These are phyloP conservation scores for Colletotrichum eremochloae DNA, from an alignment of 2,329 filamentous ascomycete species.

Conservation along the genomic window DNA sequence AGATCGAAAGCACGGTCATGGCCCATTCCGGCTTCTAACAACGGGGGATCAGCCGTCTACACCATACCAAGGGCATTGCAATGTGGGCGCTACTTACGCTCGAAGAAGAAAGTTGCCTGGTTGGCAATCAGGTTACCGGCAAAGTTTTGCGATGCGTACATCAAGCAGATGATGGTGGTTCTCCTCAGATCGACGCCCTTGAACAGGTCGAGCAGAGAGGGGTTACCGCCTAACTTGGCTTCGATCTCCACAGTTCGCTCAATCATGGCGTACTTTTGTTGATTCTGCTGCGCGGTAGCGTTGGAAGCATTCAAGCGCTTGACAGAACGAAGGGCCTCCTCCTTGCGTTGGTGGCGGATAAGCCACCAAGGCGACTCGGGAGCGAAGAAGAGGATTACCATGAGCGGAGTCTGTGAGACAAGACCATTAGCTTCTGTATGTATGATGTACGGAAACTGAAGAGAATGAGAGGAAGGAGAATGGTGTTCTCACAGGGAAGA, in stretches of 20 bases:
- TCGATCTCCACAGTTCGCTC: slow-evolving; percentile 68
- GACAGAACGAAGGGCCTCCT: slow-evolving; percentile 59
- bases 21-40: slow-evolving; percentile 45
- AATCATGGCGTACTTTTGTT: slow-evolving; percentile 68
- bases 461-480: accelerated
- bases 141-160: slow-evolving; percentile 71
- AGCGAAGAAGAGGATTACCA: slow-evolving; percentile 63
- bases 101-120: slow-evolving; percentile 72
- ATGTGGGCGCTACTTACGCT: slow-evolving; percentile 50
- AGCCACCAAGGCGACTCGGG: slow-evolving; percentile 69
- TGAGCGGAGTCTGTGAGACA: slow-evolving; percentile 58
- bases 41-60: background rate
- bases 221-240: slow-evolving; percentile 55
- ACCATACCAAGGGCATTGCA: slow-evolving; percentile 7
- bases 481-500: slow-evolving; percentile 58
- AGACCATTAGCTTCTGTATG: background rate
- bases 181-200: slow-evolving; percentile 67
- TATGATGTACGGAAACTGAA: accelerated
- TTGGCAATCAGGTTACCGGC: slow-evolving; percentile 73
- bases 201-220: slow-evolving; percentile 64
- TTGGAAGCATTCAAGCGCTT: slow-evolving; percentile 57
- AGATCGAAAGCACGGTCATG: slow-evolving; percentile 45
- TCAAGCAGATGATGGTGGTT: slow-evolving; percentile 67
- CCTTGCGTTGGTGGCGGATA: slow-evolving; percentile 60
- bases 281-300: slow-evolving; percentile 48